Conservation (phyloP, 345 rosid genomes). For the Balakata baccata region DNA sequence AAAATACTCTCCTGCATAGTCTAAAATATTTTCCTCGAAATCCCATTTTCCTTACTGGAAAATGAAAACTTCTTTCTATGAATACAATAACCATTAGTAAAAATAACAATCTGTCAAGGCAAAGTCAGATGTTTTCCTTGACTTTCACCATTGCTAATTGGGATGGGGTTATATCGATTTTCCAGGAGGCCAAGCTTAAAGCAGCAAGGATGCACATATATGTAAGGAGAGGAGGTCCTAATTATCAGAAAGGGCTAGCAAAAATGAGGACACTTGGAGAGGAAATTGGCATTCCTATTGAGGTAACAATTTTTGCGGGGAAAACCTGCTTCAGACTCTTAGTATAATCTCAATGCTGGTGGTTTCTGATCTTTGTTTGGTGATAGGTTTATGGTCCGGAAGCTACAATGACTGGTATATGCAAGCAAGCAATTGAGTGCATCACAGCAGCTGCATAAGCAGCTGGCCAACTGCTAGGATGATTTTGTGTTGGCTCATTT, state of each 20-base stretch:
- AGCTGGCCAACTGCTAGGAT: slow-evolving; percentile 4
- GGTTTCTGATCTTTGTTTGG: background rate
- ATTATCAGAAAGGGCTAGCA: slow-evolving; percentile 86
- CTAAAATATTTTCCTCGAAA: background rate
- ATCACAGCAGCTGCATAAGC: slow-evolving; percentile 64
- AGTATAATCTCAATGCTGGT: background rate
- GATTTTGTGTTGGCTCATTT: background rate
- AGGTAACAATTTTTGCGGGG: slow-evolving; percentile 38
- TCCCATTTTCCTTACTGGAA: background rate
- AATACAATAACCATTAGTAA: background rate
- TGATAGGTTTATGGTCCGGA: slow-evolving; percentile 83
- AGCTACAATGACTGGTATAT: slow-evolving; percentile 95
- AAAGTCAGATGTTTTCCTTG: no score
- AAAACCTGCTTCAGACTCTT: background rate
- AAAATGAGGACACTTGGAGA: slow-evolving; percentile 67
- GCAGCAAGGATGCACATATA: slow-evolving; percentile 60
- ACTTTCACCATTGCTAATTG: no score
- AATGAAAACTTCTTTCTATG: background rate
- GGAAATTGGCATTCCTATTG: slow-evolving; percentile 83
- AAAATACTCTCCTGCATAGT: background rate
- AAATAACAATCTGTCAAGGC: no score
- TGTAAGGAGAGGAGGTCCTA: slow-evolving; percentile 79
- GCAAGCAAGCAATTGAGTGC: slow-evolving; percentile 88
- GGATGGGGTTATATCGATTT: background rate
- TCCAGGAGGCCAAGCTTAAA: slow-evolving; percentile 71